These are phyloP conservation scores for Tricholoma bakamatsutake DNA, from an alignment of 768 basidiomycete genomes.

Conservation along the genomic window DNA sequence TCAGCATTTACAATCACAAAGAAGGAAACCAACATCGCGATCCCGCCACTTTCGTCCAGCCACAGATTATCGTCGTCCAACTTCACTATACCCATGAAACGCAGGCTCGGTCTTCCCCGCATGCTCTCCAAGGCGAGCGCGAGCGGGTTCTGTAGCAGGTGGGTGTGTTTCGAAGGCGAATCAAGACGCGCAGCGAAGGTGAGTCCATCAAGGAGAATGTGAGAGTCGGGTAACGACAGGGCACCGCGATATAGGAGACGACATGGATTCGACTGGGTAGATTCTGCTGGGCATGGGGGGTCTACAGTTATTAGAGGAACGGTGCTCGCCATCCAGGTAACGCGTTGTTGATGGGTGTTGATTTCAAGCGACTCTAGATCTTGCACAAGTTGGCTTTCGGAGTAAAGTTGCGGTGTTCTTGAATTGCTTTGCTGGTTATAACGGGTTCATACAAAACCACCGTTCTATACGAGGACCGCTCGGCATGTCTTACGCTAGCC, in stretches of 20 bases:
- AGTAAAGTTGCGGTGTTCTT: no score
- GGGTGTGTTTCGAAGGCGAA: conserved; percentile 28
- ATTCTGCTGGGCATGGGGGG: conserved; percentile 15
- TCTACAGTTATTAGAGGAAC: conserved; percentile 10
- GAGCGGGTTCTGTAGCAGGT: conserved; percentile 60
- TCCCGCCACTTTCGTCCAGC: conserved; percentile 52
- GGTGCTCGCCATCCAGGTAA: conserved; percentile 11
- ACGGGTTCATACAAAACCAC: no score
- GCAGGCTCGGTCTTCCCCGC: conserved; percentile 64
- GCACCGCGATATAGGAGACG: conserved; percentile 75
- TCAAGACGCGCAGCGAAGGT: conserved; percentile 56
- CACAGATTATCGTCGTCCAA: conserved; percentile 43
- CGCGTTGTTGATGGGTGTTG: conserved; percentile 9
- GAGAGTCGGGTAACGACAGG: conserved; percentile 66
- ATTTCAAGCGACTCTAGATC: neutral
- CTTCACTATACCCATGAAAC: conserved; percentile 48
- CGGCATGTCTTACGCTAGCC: neutral
- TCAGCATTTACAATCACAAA: neutral
- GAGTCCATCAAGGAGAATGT: conserved; percentile 66
- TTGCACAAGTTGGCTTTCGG: no score
- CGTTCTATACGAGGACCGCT: neutral
- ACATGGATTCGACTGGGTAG: conserved; percentile 18
- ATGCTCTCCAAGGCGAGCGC: conserved; percentile 75
- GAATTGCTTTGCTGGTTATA: no score
- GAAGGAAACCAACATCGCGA: conserved; percentile 26